A percentile compares a stretch with the other conserved stretches of the same genome.
These are phyloP conservation scores for Epithele typhae DNA, from an alignment of 768 basidiomycete genomes.

Conservation along the genomic window DNA sequence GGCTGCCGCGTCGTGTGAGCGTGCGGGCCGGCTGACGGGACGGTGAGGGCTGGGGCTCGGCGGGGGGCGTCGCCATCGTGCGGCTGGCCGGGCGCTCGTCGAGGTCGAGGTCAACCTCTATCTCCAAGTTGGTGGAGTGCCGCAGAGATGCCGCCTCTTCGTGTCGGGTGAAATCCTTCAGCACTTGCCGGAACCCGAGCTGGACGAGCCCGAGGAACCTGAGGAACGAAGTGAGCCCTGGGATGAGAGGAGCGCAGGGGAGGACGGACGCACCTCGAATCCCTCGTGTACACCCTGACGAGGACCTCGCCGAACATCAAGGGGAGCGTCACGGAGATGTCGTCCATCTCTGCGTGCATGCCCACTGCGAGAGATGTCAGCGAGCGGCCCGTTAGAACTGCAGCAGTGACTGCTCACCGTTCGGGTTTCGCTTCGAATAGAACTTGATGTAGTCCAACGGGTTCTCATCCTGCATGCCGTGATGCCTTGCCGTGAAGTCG, in stretches of 20 bases:
- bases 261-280: conserved; percentile 36
- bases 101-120: conserved; percentile 2
- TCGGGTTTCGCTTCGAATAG: conserved; percentile 61
- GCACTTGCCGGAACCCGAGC: conserved; percentile 53
- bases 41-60: conserved; percentile 32
- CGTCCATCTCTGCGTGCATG: conserved; percentile 49
- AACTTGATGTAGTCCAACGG: conserved; percentile 69
- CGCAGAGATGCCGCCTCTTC: not conserved
- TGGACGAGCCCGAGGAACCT: conserved; percentile 63
- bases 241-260: no score
- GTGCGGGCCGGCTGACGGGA: not conserved
- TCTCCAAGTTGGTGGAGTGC: not conserved
- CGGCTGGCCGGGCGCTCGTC: not conserved
- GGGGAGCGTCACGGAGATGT: conserved; percentile 65
- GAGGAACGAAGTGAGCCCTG: no score
- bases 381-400: no score
- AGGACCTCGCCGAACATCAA: conserved; percentile 63
- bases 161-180: conserved; percentile 20
- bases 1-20: conserved; percentile 5
- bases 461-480: conserved; percentile 68
- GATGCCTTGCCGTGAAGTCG: conserved; percentile 62
- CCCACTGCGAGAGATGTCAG: not conserved
- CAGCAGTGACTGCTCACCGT: conserved; percentile 39
- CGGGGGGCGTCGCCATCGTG: conserved; percentile 29
- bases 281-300: conserved; percentile 66